Evolutionary conservation across 192 early-diverging fungal species (phyloP).

Genomic region (Neocallimastix lanati): DNA sequence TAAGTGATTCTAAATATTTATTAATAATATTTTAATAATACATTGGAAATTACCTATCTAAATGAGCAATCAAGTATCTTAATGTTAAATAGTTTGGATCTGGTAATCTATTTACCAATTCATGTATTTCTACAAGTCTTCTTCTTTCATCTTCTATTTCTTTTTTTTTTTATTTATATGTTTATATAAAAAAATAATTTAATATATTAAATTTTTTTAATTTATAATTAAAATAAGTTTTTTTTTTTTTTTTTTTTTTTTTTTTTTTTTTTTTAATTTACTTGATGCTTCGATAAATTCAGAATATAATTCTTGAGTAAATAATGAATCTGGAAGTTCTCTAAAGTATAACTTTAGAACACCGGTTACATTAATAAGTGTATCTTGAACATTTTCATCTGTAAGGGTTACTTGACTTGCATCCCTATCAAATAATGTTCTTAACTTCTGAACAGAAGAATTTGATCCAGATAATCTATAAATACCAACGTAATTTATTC

Average conservation of each 20-base stretch:
- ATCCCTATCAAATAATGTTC: slow-evolving; percentile 48
- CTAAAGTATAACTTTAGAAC: slow-evolving; percentile 87
- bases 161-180: no score
- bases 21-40: no score
- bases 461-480: slow-evolving; percentile 77
- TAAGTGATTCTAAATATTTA: no score
- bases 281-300: slow-evolving; percentile 52
- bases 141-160: slow-evolving; percentile 40
- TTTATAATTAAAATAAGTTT: no score
- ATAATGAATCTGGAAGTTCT: slow-evolving; percentile 71
- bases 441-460: slow-evolving; percentile 52
- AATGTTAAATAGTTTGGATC: slow-evolving; percentile 73
- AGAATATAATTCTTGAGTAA: slow-evolving; percentile 47
- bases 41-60: slow-evolving; percentile 55
- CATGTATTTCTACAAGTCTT: slow-evolving; percentile 49
- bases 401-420: neutral
- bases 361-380: slow-evolving; percentile 73
- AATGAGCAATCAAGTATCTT: slow-evolving; percentile 56
- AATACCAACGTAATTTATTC: slow-evolving; percentile 59
- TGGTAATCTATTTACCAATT: slow-evolving; percentile 52
- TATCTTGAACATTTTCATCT: slow-evolving; percentile 33
- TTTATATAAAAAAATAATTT: no score
- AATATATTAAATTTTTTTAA: no score
- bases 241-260: no score
- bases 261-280: no score